These are phyloP conservation scores for Ascochyta pisi DNA, from an alignment of 2,329 filamentous ascomycete species.

Conservation along the genomic window DNA sequence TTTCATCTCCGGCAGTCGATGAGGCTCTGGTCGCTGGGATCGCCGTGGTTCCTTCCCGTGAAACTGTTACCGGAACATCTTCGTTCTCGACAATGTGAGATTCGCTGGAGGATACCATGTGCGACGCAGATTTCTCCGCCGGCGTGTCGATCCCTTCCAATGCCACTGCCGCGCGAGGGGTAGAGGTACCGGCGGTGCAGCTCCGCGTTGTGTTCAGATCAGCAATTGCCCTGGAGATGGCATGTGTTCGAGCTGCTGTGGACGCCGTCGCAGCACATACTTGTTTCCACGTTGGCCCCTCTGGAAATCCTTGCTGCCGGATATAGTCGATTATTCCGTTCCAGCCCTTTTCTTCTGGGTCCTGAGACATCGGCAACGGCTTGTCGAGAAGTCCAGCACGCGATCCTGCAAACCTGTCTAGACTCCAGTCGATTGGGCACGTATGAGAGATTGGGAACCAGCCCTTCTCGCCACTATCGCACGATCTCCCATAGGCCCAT, in stretches of 20 bases:
- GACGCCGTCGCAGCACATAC: not conserved
- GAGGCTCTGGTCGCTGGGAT: not conserved
- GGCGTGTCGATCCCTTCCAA: not conserved
- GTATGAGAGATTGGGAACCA: conserved; percentile 3
- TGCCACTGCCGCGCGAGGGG: not conserved
- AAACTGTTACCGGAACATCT: not conserved
- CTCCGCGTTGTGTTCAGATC: not conserved
- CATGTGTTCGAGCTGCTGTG: not conserved
- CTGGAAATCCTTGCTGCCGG: not conserved
- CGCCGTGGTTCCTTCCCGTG: not conserved
- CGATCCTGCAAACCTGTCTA: conserved; percentile 1
- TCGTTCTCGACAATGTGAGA: not conserved
- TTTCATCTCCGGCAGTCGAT: not conserved
- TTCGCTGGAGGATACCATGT: not conserved
- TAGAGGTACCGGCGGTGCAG: no score
- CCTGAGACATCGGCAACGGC: not conserved
- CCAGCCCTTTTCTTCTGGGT: not conserved
- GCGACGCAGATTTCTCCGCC: no score
- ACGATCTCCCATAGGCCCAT: conserved; percentile 6
- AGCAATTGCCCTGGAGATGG: not conserved
- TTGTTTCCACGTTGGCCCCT: conserved; percentile 3
- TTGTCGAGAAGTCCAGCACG: not conserved
- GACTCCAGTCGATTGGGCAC: conserved; percentile 12
- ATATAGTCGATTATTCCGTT: not conserved
- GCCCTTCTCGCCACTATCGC: conserved; percentile 1